Evolutionary conservation across 2,329 filamentous ascomycete species (phyloP).

Genomic region (Penicillium sp.): DNA sequence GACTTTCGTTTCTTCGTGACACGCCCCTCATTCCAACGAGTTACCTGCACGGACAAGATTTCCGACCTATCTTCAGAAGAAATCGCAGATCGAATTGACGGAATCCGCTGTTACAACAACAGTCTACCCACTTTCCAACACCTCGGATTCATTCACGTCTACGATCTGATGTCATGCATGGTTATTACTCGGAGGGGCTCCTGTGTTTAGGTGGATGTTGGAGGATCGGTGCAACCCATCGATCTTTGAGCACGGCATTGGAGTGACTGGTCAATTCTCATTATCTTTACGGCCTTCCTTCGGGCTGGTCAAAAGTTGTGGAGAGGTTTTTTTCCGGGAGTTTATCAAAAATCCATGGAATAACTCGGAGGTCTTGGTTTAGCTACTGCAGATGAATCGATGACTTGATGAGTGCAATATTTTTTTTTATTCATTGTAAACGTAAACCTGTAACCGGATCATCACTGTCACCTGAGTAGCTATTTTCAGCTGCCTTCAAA

Average conservation of each 20-base stretch:
- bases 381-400: constrained; percentile 31
- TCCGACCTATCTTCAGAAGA: constrained; percentile 20
- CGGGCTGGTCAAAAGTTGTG: constrained; percentile 30
- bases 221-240: constrained; percentile 20
- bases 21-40: constrained; percentile 26
- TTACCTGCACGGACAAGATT: constrained; percentile 20
- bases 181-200: constrained; percentile 29
- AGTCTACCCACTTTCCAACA: constrained; percentile 25
- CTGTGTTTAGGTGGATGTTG: constrained; percentile 40
- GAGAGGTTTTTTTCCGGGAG: constrained; percentile 37
- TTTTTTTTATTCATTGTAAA: constrained; percentile 1
- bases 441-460: neutral
- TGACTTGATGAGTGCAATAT: constrained; percentile 22
- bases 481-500: neutral
- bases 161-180: constrained; percentile 30
- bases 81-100: constrained; percentile 20
- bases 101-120: constrained; percentile 34
- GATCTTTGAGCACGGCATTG: constrained; percentile 21
- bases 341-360: constrained; percentile 35
- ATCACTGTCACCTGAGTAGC: neutral
- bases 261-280: constrained; percentile 40
- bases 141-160: constrained; percentile 33
- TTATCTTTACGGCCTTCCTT: constrained; percentile 24
- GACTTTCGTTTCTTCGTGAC: constrained; percentile 33
- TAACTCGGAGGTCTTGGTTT: constrained; percentile 26